phyloP scores from a whole-genome alignment of 768 basidiomycete species.

The Leccinum uliginosum region DNA sequence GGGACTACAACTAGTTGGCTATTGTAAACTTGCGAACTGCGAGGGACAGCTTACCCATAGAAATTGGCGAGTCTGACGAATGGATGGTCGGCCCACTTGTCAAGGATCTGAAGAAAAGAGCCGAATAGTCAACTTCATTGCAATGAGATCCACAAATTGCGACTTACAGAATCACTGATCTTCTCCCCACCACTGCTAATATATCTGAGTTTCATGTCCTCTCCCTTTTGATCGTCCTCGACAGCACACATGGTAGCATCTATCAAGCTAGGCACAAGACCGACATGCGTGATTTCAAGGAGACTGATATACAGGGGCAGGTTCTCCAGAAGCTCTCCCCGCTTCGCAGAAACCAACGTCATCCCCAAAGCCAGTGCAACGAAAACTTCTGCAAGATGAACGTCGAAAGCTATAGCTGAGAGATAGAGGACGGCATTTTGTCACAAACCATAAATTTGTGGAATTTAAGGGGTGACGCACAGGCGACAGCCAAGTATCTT shows the following conservation, averaged over 20 bases:
- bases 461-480: constrained; percentile 25
- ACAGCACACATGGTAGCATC: constrained; percentile 41
- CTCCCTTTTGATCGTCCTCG: constrained; percentile 27
- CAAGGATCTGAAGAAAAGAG: constrained; percentile 29
- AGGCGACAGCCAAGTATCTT: constrained; percentile 41
- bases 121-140: background rate
- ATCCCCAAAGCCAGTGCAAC: constrained; percentile 41
- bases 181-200: constrained; percentile 51
- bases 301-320: constrained; percentile 38
- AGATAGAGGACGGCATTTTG: background rate
- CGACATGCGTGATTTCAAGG: constrained; percentile 45
- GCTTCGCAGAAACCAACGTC: constrained; percentile 39
- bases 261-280: constrained; percentile 50
- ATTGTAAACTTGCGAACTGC: background rate
- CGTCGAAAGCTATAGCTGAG: constrained; percentile 50
- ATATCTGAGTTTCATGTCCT: constrained; percentile 35
- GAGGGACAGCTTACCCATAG: constrained; percentile 34
- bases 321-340: constrained; percentile 37
- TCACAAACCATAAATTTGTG: background rate
- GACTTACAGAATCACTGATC: constrained; percentile 45
- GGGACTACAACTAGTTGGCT: constrained; percentile 28
- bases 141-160: background rate
- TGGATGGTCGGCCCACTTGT: constrained; percentile 46
- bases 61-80: constrained; percentile 45
- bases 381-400: constrained; percentile 44